A percentile compares a stretch with the other conserved stretches of the same genome.
These are phyloP conservation scores for Geosiphon pyriformis DNA, from an alignment of 192 early-diverging fungal genomes.

Conservation along the genomic window DNA sequence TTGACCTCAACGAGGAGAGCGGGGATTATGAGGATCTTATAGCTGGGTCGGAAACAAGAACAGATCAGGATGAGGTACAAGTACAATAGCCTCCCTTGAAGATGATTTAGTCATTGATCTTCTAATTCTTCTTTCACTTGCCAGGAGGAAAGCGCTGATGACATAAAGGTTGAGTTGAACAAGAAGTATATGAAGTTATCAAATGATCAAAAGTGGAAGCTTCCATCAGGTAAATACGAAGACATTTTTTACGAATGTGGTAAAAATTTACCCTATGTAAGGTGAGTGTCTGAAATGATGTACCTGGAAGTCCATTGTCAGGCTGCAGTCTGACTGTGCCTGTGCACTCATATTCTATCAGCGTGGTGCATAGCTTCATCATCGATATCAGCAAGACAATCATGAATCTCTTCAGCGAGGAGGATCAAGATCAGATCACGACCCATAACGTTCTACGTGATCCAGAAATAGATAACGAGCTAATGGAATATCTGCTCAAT, in stretches of 20 bases:
- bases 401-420: slow-evolving; percentile 3
- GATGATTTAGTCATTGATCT: neutral
- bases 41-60: no score
- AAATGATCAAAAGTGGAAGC: neutral
- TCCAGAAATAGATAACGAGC: neutral
- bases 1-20: no score
- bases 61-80: no score
- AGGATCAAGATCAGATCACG: slow-evolving; percentile 18
- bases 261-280: no score
- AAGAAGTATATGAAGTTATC: neutral
- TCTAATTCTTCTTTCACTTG: neutral
- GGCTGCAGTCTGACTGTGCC: no score
- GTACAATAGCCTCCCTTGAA: slow-evolving; percentile 3
- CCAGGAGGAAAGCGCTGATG: neutral
- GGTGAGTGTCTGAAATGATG: no score
- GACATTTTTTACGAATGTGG: no score
- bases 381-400: no score
- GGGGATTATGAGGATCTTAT: no score
- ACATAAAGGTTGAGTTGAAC: neutral
- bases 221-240: slow-evolving; percentile 11
- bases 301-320: no score
- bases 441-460: slow-evolving; percentile 10
- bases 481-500: slow-evolving; percentile 18
- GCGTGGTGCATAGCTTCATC: no score
- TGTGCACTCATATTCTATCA: no score